Conservation (phyloP, 352 stramenopile species). For the Phytopythium vexans region DNA sequence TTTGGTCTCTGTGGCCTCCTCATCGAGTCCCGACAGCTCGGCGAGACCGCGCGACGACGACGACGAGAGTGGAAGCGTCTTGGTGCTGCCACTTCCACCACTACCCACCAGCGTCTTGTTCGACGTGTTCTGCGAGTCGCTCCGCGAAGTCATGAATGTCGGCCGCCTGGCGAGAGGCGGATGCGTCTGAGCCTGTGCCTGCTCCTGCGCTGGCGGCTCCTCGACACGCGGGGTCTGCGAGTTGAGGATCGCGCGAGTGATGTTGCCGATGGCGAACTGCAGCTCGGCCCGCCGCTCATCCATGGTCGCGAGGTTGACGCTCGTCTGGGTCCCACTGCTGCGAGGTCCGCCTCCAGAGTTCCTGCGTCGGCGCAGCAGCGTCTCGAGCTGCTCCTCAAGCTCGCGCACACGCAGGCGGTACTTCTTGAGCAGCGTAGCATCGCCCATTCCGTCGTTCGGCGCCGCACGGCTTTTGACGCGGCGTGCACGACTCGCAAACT, state of each 20-base stretch:
- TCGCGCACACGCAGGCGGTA: constrained; percentile 65
- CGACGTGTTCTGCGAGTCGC: constrained; percentile 35
- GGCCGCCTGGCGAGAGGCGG: constrained; percentile 19
- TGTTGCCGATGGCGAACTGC: constrained; percentile 78
- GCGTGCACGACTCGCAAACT: constrained; percentile 94
- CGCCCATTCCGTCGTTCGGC: constrained; percentile 84
- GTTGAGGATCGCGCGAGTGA: constrained; percentile 78
- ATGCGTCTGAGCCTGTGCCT: constrained; percentile 20
- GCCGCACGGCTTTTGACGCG: constrained; percentile 90
- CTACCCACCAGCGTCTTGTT: constrained; percentile 48
- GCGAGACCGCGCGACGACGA: constrained; percentile 42
- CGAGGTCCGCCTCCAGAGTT: constrained; percentile 10
- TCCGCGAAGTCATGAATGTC: constrained; percentile 22
- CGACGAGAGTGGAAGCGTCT: constrained; percentile 45
- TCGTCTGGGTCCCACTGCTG: constrained; percentile 8
- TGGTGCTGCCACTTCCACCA: constrained; percentile 44
- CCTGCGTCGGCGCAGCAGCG: constrained; percentile 44
- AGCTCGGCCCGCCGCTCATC: constrained; percentile 68
- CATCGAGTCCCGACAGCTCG: constrained; percentile 27
- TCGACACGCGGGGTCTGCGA: constrained; percentile 32
- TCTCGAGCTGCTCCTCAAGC: constrained; percentile 61
- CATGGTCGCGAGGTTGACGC: constrained; percentile 26
- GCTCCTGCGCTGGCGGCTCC: constrained; percentile 24
- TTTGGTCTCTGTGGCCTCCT: constrained; percentile 26
- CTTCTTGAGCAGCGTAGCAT: constrained; percentile 63